phyloP scores from a whole-genome alignment of 2,329 filamentous ascomycete genomes.

The Ophiostoma himal-ulmi region DNA sequence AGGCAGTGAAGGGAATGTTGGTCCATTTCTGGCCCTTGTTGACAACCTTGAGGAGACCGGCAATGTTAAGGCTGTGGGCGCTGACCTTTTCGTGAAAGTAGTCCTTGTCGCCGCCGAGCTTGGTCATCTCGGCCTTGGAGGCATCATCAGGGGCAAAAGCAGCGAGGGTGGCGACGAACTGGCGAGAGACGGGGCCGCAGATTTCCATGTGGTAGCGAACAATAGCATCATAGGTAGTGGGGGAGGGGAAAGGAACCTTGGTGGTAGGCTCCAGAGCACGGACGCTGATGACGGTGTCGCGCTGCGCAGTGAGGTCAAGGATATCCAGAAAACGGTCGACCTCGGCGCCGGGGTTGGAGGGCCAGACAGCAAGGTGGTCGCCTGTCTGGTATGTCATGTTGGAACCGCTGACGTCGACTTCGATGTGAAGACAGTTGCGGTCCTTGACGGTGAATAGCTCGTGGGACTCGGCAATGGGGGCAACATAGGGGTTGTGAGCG shows the following conservation, averaged over 20 bases:
- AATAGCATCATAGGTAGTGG: constrained; percentile 92
- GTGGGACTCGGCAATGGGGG: constrained; percentile 82
- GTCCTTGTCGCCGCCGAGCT: constrained; percentile 87
- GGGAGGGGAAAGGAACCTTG: constrained; percentile 95
- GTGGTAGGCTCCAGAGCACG: constrained; percentile 91
- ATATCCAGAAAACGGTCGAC: constrained; percentile 83
- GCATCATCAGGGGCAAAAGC: constrained; percentile 83
- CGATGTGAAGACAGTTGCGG: constrained; percentile 93
- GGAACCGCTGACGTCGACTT: constrained; percentile 83
- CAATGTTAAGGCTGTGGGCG: constrained; percentile 80
- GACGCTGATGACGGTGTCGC: constrained; percentile 75
- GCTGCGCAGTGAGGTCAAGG: constrained; percentile 69
- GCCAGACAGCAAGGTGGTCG: constrained; percentile 96
- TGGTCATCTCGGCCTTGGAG: constrained; percentile 78
- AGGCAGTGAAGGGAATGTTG: constrained; percentile 83
- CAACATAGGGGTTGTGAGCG: constrained; percentile 93
- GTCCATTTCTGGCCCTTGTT: constrained; percentile 71
- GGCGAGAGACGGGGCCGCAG: constrained; percentile 88
- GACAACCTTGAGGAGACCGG: constrained; percentile 70
- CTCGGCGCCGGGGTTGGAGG: constrained; percentile 86
- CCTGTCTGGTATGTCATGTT: constrained; percentile 92
- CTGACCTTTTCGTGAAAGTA: constrained; percentile 86
- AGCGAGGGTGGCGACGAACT: constrained; percentile 81
- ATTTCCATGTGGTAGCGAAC: constrained; percentile 96
- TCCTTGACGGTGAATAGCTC: constrained; percentile 87